Conservation (phyloP, 2,329 filamentous ascomycete genomes). For the Colletotrichum sidae region DNA sequence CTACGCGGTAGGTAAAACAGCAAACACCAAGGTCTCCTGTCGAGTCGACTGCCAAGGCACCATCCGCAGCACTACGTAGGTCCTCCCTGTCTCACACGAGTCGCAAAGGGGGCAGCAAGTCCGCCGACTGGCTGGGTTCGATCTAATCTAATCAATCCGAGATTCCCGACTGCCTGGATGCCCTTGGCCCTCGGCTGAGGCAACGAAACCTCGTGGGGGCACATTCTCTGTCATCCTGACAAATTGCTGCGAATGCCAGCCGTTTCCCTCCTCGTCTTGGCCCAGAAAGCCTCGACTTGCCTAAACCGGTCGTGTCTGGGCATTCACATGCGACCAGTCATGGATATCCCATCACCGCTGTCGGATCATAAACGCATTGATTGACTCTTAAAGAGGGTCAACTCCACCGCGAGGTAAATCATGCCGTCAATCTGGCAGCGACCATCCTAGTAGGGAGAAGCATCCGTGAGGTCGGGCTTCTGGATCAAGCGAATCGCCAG, state of each 20-base stretch:
- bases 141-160: slow-evolving; percentile 36
- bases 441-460: slow-evolving; percentile 3
- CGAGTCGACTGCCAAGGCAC: slow-evolving; percentile 18
- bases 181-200: slow-evolving; percentile 19
- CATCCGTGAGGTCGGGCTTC: background rate
- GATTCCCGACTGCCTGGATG: slow-evolving; percentile 17
- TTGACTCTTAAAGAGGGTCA: background rate
- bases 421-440: background rate
- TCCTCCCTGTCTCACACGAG: slow-evolving; percentile 4
- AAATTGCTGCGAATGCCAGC: slow-evolving; percentile 3
- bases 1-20: background rate
- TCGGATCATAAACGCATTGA: slow-evolving; percentile 8
- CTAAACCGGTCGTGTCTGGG: slow-evolving; percentile 12
- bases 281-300: slow-evolving; percentile 18
- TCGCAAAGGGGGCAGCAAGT: background rate
- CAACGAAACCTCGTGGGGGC: slow-evolving; percentile 6
- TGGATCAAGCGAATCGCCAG: background rate
- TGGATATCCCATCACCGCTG: slow-evolving; percentile 6
- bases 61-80: background rate
- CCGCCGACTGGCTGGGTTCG: slow-evolving; percentile 11
- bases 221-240: slow-evolving; percentile 22
- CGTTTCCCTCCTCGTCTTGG: background rate
- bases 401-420: slow-evolving; percentile 1
- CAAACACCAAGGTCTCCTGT: slow-evolving; percentile 14
- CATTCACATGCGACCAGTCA: slow-evolving; percentile 2